Base-by-base conservation (phyloP, 345 rosid species). In the Eucalyptus sp. region DNA sequence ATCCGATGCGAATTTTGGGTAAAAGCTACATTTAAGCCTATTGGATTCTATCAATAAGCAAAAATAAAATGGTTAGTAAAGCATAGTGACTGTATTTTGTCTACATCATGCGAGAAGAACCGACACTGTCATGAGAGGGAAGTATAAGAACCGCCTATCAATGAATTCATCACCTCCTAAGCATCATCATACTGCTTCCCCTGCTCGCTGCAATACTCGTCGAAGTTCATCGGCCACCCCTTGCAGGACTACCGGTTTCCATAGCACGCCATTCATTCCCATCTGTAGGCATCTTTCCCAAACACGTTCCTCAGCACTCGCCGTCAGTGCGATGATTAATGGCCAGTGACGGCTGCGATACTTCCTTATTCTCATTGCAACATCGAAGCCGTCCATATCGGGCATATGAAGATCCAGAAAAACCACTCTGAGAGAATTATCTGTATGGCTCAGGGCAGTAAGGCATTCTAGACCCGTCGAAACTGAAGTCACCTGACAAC, bases 371-470 rank as follows among this genome's bases (percentile, higher is more conserved):
- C 97, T 95, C 92, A 86, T 90, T 17, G 99, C 98, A 76, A 97
- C 98, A 88, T 98, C 99, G 1, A 94, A 97, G 43, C 99, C 99
- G 50, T 98, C 99, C 97, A 98, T 95, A 89, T 96, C 98, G 2
- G 96, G 96, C 99, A 97, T 94, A 89, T 97, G 96, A 90, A 98
- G 96, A 93, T 98, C 99, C 93, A 98, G 90, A 31, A 97, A 79
- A 71, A 97, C 95, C 5, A 96, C 89, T 87, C 95, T 90, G 91
- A 95, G 95, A 49, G 97, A 87, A 91, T 91, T 94, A 89, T 94
- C 96, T 10, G 94, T 90, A 46, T 92, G 92, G 80, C 93, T 91
- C 87, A 97, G 88, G 3, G 95, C 97, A 85, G 92, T 92, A 48
- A 98, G 94, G 94, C 99, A 98, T 88, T 97, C 99, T 58, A 94